Percentiles rank a stretch among this genome's conserved stretches.
Conservation (phyloP, 2,329 filamentous ascomycete species). For the Penicillium sp. region DNA sequence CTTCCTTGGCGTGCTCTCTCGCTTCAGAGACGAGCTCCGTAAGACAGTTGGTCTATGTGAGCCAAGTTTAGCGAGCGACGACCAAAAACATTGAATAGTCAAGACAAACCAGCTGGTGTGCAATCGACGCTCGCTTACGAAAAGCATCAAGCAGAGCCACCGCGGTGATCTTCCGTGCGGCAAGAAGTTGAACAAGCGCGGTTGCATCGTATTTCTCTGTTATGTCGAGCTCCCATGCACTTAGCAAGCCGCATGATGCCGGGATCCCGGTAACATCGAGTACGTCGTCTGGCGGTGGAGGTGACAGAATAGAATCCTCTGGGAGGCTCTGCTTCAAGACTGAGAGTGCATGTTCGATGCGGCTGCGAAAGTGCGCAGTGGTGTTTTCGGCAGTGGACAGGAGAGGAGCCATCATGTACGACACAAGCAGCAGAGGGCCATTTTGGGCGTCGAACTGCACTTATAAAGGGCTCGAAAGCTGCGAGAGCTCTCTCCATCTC, state of each 20-base stretch:
- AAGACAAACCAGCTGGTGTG: constrained; percentile 21
- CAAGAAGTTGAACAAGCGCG: background rate
- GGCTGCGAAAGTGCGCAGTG: background rate
- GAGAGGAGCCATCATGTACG: background rate
- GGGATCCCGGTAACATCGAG: background rate
- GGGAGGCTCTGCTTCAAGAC: background rate
- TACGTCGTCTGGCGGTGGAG: background rate
- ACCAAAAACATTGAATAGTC: too few species aligned
- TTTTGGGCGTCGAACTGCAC: too few species aligned
- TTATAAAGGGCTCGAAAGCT: too few species aligned
- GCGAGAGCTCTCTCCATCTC: too few species aligned
- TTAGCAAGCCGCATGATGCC: background rate
- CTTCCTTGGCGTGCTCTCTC: background rate
- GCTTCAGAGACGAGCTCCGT: background rate
- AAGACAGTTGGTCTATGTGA: background rate
- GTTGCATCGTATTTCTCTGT: background rate
- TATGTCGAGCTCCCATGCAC: background rate
- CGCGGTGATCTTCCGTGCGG: background rate
- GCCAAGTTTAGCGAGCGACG: too few species aligned
- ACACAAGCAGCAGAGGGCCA: background rate
- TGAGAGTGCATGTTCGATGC: background rate
- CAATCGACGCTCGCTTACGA: constrained; percentile 35
- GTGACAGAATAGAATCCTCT: background rate
- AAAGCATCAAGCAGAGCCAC: constrained; percentile 35
- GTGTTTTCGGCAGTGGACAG: background rate